phyloP scores from a whole-genome alignment of 192 early-diverging fungal genomes.

The Coemansia sp. region DNA sequence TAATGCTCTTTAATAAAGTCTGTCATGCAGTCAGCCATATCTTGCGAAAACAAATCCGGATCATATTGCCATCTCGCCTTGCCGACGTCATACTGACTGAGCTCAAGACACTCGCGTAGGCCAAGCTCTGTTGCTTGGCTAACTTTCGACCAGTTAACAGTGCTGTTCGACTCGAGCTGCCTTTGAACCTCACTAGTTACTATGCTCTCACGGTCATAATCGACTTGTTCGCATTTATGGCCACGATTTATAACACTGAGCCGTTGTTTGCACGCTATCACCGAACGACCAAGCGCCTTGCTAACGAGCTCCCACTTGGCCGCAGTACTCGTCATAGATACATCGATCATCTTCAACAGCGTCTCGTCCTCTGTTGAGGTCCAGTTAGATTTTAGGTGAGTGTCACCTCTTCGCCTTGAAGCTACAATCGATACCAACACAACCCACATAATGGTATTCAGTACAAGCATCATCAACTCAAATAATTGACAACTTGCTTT shows the following conservation, averaged over 20 bases:
- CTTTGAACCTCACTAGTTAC: neutral
- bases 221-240: neutral
- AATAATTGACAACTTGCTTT: neutral
- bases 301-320: neutral
- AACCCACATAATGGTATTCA: neutral
- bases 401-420: neutral
- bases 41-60: conserved; percentile 10
- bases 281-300: neutral
- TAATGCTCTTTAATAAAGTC: too few species aligned
- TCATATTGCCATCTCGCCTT: conserved; percentile 18
- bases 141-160: conserved; percentile 10
- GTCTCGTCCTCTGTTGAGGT: neutral
- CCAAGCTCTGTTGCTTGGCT: neutral
- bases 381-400: neutral
- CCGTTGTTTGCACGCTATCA: neutral
- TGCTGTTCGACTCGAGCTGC: neutral
- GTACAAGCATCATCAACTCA: neutral
- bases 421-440: neutral
- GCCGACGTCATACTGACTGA: neutral
- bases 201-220: neutral
- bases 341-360: neutral
- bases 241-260: neutral
- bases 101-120: conserved; percentile 17
- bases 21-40: too few species aligned
- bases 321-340: neutral